Evolutionary conservation across 2,329 filamentous ascomycete genomes (phyloP), one percentile per base, ranked within the genome.

Genomic region (Rhytidhysteron rufulum): DNA sequence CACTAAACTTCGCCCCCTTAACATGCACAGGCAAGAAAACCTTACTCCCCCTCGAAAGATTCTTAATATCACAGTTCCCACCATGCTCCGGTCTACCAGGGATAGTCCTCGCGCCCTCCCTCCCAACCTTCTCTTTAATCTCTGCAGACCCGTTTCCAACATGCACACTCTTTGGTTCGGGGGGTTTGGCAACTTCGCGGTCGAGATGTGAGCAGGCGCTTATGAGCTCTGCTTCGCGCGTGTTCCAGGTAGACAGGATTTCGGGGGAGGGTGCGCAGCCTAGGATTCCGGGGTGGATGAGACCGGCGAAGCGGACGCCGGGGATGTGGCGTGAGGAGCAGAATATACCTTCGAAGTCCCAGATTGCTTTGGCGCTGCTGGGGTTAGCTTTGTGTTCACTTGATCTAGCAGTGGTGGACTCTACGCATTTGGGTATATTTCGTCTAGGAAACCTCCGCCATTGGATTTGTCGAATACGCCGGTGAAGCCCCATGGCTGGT

Each of bases 1-100:
- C 90, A 31, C 80, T 86, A 66, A 95, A 95, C 59, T 94, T 94
- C 32, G 89, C 90, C 0, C 90, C 90, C 0, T 76, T 68, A 4
- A 96, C 87, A 55, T 95, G 89, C 0, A 96, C 85, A 0, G 90
- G 90, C 1, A 95, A 75, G 60, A 89, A 95, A 0, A 94, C 86
- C 58, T 90, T 91, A 42, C 77, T 83, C 2, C 87, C 88, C 5
- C 87, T 73, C 2, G 79, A 85, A 21, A 94, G 72, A 54, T 93
- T 93, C 70, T 94, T 94, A 65, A 94, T 93, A 51, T 95, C 88
- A 59, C 88, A 93, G 56, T 95, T 95, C 0, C 89, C 90, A 11
- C 90, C 90, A 53, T 94, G 86, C 55, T 94, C 88, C 0, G 88
- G 88, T 0, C 88, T 73, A 2, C 89, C 79, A 37, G 89, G 89